These are phyloP conservation scores for Mycena olivaceomarginata DNA, from an alignment of 768 basidiomycete genomes.

Conservation along the genomic window DNA sequence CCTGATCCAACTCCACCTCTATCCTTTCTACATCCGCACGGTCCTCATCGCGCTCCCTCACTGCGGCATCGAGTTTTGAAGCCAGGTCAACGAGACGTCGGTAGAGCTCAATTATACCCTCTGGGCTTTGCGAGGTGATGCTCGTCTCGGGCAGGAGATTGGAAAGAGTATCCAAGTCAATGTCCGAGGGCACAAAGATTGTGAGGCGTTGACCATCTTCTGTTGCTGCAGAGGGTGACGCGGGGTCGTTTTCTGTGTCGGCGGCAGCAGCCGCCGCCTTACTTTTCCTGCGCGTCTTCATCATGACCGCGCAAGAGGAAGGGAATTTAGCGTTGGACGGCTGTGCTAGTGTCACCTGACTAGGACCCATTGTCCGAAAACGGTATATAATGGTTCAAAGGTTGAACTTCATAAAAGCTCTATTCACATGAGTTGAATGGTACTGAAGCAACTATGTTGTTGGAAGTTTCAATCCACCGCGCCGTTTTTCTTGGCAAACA, in stretches of 20 bases:
- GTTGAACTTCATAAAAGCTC: background rate
- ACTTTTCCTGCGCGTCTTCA: slow-evolving; percentile 78
- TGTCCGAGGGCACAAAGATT: slow-evolving; percentile 77
- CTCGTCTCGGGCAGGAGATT: slow-evolving; percentile 77
- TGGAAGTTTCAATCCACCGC: too few species aligned
- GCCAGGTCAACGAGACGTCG: slow-evolving; percentile 75
- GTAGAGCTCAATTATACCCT: slow-evolving; percentile 79
- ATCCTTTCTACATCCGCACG: slow-evolving; percentile 81
- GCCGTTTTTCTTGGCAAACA: too few species aligned
- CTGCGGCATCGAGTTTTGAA: slow-evolving; percentile 70
- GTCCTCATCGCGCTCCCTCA: slow-evolving; percentile 82
- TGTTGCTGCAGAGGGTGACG: slow-evolving; percentile 52
- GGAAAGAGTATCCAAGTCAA: slow-evolving; percentile 78
- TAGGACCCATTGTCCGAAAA: background rate
- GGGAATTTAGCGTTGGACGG: background rate
- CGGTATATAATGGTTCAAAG: background rate
- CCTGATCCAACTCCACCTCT: slow-evolving; percentile 91
- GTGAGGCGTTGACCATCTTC: slow-evolving; percentile 60
- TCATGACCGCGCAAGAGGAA: slow-evolving; percentile 37
- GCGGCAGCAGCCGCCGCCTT: slow-evolving; percentile 69
- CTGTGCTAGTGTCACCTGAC: background rate
- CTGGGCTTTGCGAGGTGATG: slow-evolving; percentile 73
- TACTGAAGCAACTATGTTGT: too few species aligned
- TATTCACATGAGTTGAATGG: too few species aligned
- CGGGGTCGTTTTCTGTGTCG: slow-evolving; percentile 48